A percentile compares a stretch with the other conserved stretches of the same genome.
Conservation (phyloP, 768 basidiomycete genomes). For the Candolleomyces efflorescens region DNA sequence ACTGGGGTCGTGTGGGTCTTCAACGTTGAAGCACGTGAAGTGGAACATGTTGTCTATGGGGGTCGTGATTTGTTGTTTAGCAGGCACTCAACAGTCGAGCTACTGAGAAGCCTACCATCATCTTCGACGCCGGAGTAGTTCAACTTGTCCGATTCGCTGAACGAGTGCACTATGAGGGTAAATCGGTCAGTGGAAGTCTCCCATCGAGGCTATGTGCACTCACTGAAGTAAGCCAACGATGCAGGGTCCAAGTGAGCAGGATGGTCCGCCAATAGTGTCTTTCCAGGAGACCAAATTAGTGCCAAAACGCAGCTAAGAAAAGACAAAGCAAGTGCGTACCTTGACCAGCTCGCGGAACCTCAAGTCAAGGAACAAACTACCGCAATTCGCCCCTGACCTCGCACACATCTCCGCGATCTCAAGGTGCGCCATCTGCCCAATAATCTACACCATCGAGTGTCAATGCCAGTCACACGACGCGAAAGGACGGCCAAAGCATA, state of each 20-base stretch:
- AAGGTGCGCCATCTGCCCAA: slow-evolving; percentile 73
- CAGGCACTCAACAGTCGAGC: neutral
- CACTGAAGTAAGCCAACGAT: slow-evolving; percentile 79
- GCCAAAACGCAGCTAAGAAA: neutral
- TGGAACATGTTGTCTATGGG: slow-evolving; percentile 72
- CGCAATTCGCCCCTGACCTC: slow-evolving; percentile 82
- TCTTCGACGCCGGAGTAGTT: slow-evolving; percentile 68
- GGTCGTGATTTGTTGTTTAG: neutral
- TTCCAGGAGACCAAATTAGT: neutral
- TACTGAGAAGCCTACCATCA: slow-evolving; percentile 49
- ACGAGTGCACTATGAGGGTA: slow-evolving; percentile 58
- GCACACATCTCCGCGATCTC: slow-evolving; percentile 92
- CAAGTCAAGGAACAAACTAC: slow-evolving; percentile 83
- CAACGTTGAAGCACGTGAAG: slow-evolving; percentile 87
- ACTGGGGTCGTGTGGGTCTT: slow-evolving; percentile 74
- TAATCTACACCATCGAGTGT: slow-evolving; percentile 57
- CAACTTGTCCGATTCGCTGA: slow-evolving; percentile 86
- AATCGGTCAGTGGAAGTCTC: slow-evolving; percentile 6
- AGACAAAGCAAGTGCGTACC: slow-evolving; percentile 23
- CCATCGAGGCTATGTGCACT: neutral
- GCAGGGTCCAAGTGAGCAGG: slow-evolving; percentile 80
- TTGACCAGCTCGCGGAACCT: slow-evolving; percentile 80
- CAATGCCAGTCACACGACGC: no score
- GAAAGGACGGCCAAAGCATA: slow-evolving; percentile 8
- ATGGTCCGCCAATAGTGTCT: slow-evolving; percentile 69